Evolutionary conservation across 768 basidiomycete species (phyloP).

Genomic region (Termitomyces sp.): DNA sequence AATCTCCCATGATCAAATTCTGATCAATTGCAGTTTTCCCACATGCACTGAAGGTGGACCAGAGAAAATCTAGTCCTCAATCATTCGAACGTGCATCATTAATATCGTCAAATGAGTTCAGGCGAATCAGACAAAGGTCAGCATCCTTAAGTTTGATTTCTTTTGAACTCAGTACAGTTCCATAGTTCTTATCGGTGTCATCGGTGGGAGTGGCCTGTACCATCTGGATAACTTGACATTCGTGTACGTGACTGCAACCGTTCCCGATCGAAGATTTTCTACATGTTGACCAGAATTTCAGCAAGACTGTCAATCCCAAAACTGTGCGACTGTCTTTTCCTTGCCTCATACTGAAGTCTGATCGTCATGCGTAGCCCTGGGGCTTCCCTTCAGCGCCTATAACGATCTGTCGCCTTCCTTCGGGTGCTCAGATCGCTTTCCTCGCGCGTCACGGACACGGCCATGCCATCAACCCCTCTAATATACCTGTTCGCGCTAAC

Average conservation of each 20-base stretch:
- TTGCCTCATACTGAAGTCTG: background rate
- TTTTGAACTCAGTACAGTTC: background rate
- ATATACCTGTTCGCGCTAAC: constrained; percentile 86
- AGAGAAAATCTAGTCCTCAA: background rate
- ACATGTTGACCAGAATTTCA: constrained; percentile 24
- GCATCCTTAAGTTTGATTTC: background rate
- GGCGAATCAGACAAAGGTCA: constrained; percentile 10
- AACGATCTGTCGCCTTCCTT: constrained; percentile 84
- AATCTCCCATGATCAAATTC: too few relatives aligned
- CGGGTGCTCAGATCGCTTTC: constrained; percentile 82
- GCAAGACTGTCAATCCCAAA: constrained; percentile 73
- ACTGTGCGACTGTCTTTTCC: constrained; percentile 50
- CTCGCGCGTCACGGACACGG: constrained; percentile 85
- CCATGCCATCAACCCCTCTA: constrained; percentile 76
- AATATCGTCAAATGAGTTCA: constrained; percentile 1
- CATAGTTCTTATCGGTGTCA: constrained; percentile 80
- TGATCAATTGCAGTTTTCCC: too few relatives aligned
- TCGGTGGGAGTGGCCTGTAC: constrained; percentile 91
- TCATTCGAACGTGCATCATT: background rate
- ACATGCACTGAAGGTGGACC: background rate
- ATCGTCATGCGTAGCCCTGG: constrained; percentile 67
- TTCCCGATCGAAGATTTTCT: background rate
- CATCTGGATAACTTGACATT: constrained; percentile 88
- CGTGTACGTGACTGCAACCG: constrained; percentile 59
- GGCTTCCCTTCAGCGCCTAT: constrained; percentile 89